Base-by-base conservation (phyloP, 2,329 filamentous ascomycete species). In the Penicillium verrucosum region DNA sequence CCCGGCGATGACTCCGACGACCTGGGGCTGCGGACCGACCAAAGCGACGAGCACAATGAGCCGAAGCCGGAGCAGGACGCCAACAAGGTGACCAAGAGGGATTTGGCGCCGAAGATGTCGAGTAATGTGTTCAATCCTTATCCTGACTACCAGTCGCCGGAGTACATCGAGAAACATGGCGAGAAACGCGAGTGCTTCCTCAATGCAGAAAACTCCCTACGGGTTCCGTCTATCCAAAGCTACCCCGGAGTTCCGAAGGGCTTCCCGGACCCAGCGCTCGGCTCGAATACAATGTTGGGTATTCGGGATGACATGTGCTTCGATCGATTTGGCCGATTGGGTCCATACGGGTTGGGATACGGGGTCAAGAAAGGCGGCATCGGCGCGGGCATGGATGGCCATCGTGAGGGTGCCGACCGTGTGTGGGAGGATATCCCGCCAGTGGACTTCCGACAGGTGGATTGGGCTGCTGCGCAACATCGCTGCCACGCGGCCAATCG, bases 311-410 rank as follows among this genome's bases (percentile, higher is more conserved):
- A 96, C 67, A 84, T 97, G 45, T 99, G 94, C 76, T 97, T 96
- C 69, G 94, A 99, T 65, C 84, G 94, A 2, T 96, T 90, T 70
- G 93, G 93, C 3, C 84, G 92, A 61, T 84, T 94, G 30, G 92
- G 90, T 0, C 89, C 93, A 0, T 99, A 99, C 65, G 93, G 93
- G 0, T 85, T 91, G 59, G 93, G 93, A 9, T 97, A 97, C 72
- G 90, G 89, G 32, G 79, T 82, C 34, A 85, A 86, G 56, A 85
- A 82, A 61, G 93, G 93, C 12, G 93, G 93, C 1, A 85, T 89
- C 27, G 92, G 93, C 5, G 86, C 89, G n/a, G 92, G 90, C 11
- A 84, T 95, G 73, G 86, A 92, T 66, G 91, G 91, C 23, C 89
- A 97, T 60, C 85, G 82, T 48, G 89, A 94, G 62, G 92, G 91